phyloP scores from a whole-genome alignment of 1,139 yeast species.

The Magnusiomyces magnusii region DNA sequence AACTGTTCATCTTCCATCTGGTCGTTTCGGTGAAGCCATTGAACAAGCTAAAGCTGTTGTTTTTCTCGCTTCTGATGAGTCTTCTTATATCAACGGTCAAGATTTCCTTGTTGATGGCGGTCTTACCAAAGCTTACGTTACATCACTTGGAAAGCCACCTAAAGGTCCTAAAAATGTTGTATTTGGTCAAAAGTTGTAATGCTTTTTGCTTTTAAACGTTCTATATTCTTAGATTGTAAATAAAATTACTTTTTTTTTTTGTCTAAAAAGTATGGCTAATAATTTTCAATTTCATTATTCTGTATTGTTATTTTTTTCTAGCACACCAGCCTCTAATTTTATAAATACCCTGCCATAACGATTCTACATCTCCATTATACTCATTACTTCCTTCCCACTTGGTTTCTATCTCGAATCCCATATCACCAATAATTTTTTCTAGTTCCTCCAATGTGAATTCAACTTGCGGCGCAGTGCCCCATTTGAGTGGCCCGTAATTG shows the following conservation, averaged over 20 bases:
- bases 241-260: neutral
- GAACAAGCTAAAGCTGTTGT: constrained; percentile 81
- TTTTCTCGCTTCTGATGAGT: constrained; percentile 71
- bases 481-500: constrained; percentile 79
- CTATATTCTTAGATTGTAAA: neutral
- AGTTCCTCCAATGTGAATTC: constrained; percentile 66
- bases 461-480: constrained; percentile 78
- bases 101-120: constrained; percentile 87
- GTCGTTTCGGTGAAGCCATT: constrained; percentile 45
- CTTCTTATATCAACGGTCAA: constrained; percentile 76
- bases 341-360: constrained; percentile 28
- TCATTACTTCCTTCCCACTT: constrained; percentile 28
- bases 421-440: constrained; percentile 38
- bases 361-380: constrained; percentile 27
- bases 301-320: constrained; percentile 3
- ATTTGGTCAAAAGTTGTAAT: constrained; percentile 29
- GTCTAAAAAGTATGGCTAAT: too few species aligned
- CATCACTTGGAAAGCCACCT: constrained; percentile 25
- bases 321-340: constrained; percentile 28
- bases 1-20: constrained; percentile 53
- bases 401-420: constrained; percentile 60
- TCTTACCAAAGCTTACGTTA: constrained; percentile 31
- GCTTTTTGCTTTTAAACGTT: too few species aligned
- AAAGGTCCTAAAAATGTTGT: constrained; percentile 28
- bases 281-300: too few species aligned